Base-by-base conservation (phyloP, 2,329 filamentous ascomycete genomes). In the Fusarium sp. region DNA sequence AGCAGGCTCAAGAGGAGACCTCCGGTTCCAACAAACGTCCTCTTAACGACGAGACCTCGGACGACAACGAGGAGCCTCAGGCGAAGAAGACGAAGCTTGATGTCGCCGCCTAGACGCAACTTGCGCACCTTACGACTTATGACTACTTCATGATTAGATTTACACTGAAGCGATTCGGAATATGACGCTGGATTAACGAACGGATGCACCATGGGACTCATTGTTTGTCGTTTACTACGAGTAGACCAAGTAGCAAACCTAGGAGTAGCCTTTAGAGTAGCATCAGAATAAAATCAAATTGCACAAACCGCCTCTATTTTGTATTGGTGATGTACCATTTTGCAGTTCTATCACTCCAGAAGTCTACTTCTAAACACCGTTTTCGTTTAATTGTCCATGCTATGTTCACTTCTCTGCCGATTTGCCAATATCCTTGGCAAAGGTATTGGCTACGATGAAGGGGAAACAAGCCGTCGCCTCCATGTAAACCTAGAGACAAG, bases 391-490 rank as follows among this genome's bases (percentile, higher is more conserved):
- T 48, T 20, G 23, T 18, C 68, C 41, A 43, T 30, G 10, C 35
- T 5, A 48, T 45, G 16, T 65, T 70, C 56, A 64, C 27, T 73
- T 62, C 64, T 73, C n/a, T 32, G 54, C 50, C 13, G 57, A 50
- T 60, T 73, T 70, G 65, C 72, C 76, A 41, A 79, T 77, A 52
- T 88, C 88, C 69, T 91, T 91, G 16, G 90, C 91, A 82, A 92
- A 92, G 0, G 90, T 92, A 71, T 91, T 91, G 41, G 91, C 91
- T 27, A 92, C 90, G 69, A 92, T 92, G 30, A 92, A 87, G 0
- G 91, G 91, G 74, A 92, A 92, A 74, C 89, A 91, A 1, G 89
- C 87, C 0, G 91, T 92, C 3, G 90, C 91, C 76, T 92, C 91
- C 48, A 90, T 84, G 75, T 92, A 92, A 1, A 92, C 90, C 90